phyloP scores from a whole-genome alignment of 108 stramenopile genomes.

The Skeletonema tropicum region DNA sequence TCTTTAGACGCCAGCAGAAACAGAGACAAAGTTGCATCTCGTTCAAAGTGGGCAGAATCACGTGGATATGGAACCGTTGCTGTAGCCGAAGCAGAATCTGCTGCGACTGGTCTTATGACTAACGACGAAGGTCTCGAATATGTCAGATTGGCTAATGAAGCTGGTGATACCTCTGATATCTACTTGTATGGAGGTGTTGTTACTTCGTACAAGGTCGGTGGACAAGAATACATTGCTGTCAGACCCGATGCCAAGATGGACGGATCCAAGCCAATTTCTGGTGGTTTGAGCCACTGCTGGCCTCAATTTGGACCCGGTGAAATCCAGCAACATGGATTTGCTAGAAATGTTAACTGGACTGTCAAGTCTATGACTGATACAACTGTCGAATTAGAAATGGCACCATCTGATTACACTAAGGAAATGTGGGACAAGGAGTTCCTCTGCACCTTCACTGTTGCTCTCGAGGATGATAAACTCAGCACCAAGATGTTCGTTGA shows the following conservation, averaged over 20 bases:
- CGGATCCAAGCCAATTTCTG: slow-evolving; percentile 95
- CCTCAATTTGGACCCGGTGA: slow-evolving; percentile 91
- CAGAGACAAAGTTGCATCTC: slow-evolving; percentile 64
- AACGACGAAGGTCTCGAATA: slow-evolving; percentile 79
- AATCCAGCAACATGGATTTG: slow-evolving; percentile 98
- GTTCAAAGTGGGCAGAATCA: slow-evolving; percentile 71
- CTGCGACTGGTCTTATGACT: slow-evolving; percentile 65
- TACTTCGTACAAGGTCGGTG: slow-evolving; percentile 74
- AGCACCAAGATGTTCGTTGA: slow-evolving; percentile 87
- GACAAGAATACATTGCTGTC: slow-evolving; percentile 92
- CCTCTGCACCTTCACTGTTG: slow-evolving; percentile 82
- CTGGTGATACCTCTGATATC: slow-evolving; percentile 71
- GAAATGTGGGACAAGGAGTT: slow-evolving; percentile 98
- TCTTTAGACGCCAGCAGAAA: slow-evolving; percentile 57
- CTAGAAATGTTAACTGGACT: slow-evolving; percentile 94
- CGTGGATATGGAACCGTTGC: slow-evolving; percentile 55
- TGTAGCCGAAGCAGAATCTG: slow-evolving; percentile 18
- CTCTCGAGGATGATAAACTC: slow-evolving; percentile 78
- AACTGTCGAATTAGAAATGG: slow-evolving; percentile 79
- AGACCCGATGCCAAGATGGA: slow-evolving; percentile 97
- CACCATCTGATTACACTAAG: slow-evolving; percentile 90
- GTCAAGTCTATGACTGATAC: slow-evolving; percentile 77
- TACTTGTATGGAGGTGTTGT: slow-evolving; percentile 85
- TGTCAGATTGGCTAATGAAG: slow-evolving; percentile 67
- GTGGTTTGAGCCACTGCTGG: slow-evolving; percentile 95